Conservation (phyloP, 257 asterid genomes). For the Nyctanthes arbortristis region DNA sequence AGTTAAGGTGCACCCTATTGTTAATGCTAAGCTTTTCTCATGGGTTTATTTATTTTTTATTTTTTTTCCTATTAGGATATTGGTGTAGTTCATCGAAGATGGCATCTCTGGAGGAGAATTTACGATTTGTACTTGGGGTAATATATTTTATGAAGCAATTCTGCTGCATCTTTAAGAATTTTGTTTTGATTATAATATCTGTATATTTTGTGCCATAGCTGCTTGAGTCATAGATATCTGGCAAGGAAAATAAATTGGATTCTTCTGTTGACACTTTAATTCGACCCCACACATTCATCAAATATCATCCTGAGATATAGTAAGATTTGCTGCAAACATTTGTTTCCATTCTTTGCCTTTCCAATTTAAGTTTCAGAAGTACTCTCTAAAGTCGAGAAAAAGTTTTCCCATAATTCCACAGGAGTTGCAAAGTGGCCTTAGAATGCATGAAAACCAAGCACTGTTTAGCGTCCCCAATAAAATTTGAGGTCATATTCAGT, state of each 20-base stretch:
- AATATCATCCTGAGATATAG: neutral
- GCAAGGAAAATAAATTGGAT: neutral
- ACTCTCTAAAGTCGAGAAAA: neutral
- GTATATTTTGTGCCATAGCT: slow-evolving; percentile 11
- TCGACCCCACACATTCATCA: neutral
- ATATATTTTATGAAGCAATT: slow-evolving; percentile 24
- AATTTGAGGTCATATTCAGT: neutral
- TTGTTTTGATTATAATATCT: neutral
- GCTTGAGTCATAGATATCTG: slow-evolving; percentile 3
- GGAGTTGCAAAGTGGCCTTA: neutral
- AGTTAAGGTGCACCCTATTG: neutral
- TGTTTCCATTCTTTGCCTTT: neutral
- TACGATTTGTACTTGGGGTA: slow-evolving; percentile 96
- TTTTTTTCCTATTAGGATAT: slow-evolving; percentile 53
- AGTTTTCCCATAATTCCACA: neutral
- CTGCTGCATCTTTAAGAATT: slow-evolving; percentile 6
- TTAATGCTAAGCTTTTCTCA: neutral
- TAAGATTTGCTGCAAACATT: slow-evolving; percentile 1
- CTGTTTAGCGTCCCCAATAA: neutral
- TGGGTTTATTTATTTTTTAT: neutral
- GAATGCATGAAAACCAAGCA: neutral
- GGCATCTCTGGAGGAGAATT: slow-evolving; percentile 98
- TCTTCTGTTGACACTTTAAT: slow-evolving; percentile 9
- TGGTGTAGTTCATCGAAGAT: slow-evolving; percentile 98
- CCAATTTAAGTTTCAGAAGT: neutral